A percentile compares a stretch with the other conserved stretches of the same genome.
Conservation (phyloP, 2,329 filamentous ascomycete genomes). For the Fusarium liriodendri region DNA sequence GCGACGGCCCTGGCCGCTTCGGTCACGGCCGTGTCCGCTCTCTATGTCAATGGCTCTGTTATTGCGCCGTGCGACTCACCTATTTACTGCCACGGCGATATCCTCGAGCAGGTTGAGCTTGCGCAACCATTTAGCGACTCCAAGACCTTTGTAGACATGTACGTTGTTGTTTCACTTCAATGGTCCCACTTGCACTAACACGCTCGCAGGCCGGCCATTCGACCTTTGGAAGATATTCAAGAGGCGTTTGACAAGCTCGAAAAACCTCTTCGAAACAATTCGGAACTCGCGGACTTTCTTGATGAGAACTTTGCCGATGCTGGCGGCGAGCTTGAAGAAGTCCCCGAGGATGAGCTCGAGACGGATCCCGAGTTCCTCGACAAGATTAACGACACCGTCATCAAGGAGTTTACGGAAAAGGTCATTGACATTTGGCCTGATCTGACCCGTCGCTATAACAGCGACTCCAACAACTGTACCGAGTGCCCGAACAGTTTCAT, state of each 20-base stretch:
- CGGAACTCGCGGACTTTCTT: constrained; percentile 71
- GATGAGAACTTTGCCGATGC: constrained; percentile 71
- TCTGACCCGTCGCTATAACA: constrained; percentile 69
- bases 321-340: constrained; percentile 69
- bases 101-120: constrained; percentile 71
- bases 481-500: constrained; percentile 74
- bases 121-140: constrained; percentile 74
- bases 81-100: constrained; percentile 74
- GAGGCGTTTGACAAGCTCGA: constrained; percentile 68
- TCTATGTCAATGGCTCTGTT: constrained; percentile 70
- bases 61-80: constrained; percentile 75
- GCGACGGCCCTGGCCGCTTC: constrained; percentile 44
- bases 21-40: constrained; percentile 51
- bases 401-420: constrained; percentile 70
- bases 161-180: constrained; percentile 41
- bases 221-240: constrained; percentile 69
- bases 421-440: constrained; percentile 79
- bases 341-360: constrained; percentile 61
- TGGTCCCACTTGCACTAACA: constrained; percentile 6
- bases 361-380: constrained; percentile 69
- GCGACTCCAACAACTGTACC: constrained; percentile 62
- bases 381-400: constrained; percentile 66
- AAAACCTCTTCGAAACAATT: constrained; percentile 72
- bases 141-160: constrained; percentile 79
- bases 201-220: constrained; percentile 65